Evolutionary conservation across 78 protist species (phyloP), one percentile per base, ranked within the genome.

Genomic region (Polysphondylium violaceum): DNA sequence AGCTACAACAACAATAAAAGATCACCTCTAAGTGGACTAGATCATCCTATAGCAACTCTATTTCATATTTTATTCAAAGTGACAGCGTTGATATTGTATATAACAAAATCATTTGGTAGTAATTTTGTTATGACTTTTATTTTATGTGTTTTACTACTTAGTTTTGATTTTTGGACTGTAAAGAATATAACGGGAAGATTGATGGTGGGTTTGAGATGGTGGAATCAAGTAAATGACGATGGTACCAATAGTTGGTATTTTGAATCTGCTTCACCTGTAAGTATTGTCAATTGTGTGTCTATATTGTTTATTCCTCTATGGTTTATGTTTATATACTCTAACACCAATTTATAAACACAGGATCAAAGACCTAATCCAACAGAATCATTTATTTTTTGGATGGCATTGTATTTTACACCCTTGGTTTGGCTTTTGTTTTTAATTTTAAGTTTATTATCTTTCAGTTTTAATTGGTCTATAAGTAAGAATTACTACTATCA

Each of bases 131-230:
- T 79, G 14, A 88, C 79, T 16, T 78, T 74, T 47, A 74, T 69
- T 29, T 8, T 90, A 11, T 67, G 71, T 53, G 63, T 86, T 25
- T 50, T 96, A 51, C 17, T 96, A 23, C 23, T 77, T 6, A 76
- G 97, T 16, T 67, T 65, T 23, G 98, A 97, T 79, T 96, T 97
- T 87, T 97, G 98, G 98, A 58, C 55, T 33, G 90, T 77, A 31
- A 96, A 97, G 83, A 97, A 97, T 60, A 74, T 97, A 7, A 29
- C 96, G 12, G 98, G 98, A 25, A 29, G 98, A 3, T 16, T 96
- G 25, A 68, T 97, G 3, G 98, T 96, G 25, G 97, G 97, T 5
- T 74, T 95, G 33, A 81, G 98, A 38, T 97, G 97, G 97, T 97
- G 98, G 98, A 96, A 93, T 78, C 78, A 78, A 27, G 95, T 96